Conservation (phyloP, 352 stramenopile genomes). For the Globisporangium camurandrum region DNA sequence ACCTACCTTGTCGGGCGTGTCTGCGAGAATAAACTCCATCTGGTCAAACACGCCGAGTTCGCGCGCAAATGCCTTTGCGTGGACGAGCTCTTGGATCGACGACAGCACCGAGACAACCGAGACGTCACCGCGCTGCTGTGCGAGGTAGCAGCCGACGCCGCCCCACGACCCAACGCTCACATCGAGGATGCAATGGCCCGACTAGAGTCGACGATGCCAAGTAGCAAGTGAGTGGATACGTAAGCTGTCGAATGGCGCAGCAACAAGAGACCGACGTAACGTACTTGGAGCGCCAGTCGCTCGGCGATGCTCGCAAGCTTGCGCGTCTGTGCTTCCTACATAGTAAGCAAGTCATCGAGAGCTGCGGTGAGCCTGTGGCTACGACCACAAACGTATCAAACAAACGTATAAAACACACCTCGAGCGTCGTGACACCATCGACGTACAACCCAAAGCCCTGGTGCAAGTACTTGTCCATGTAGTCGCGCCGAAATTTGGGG, state of each 20-base stretch:
- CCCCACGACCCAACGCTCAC: slow-evolving; percentile 79
- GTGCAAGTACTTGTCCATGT: slow-evolving; percentile 76
- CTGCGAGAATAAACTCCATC: slow-evolving; percentile 66
- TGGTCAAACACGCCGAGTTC: slow-evolving; percentile 51
- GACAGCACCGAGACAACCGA: slow-evolving; percentile 50
- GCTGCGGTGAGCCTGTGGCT: neutral
- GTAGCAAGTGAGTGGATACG: too few relatives aligned
- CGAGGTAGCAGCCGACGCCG: slow-evolving; percentile 67
- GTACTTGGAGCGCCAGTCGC: slow-evolving; percentile 52
- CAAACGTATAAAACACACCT: slow-evolving; percentile 11
- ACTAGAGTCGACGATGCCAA: slow-evolving; percentile 13
- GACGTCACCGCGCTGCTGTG: slow-evolving; percentile 36
- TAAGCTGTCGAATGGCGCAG: neutral
- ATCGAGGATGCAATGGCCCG: slow-evolving; percentile 63
- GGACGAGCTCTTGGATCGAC: slow-evolving; percentile 46
- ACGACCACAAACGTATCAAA: neutral
- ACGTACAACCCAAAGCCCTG: slow-evolving; percentile 72
- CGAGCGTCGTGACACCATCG: slow-evolving; percentile 31
- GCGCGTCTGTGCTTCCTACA: slow-evolving; percentile 47
- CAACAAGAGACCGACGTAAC: neutral
- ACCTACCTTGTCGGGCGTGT: slow-evolving; percentile 44
- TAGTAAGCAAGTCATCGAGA: too few relatives aligned
- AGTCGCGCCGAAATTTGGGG: slow-evolving; percentile 52
- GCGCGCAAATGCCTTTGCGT: slow-evolving; percentile 48
- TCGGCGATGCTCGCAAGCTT: slow-evolving; percentile 64